A percentile compares a stretch with the other conserved stretches of the same genome.
Conservation (phyloP, 2,329 filamentous ascomycete genomes). For the Fusarium fracticaudum region DNA sequence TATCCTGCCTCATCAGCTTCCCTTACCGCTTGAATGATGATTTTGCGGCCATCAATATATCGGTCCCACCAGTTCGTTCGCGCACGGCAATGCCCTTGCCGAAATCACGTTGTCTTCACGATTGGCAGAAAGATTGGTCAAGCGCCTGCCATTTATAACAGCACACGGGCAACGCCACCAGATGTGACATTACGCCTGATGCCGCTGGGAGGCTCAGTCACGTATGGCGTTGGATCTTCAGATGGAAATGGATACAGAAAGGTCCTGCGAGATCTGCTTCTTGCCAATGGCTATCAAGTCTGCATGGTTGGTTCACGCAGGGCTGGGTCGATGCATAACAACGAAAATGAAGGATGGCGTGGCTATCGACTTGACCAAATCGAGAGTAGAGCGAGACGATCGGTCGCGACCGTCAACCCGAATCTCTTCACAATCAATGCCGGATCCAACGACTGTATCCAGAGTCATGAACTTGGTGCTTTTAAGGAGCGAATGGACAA, state of each 20-base stretch:
- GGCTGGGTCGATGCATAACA: background rate
- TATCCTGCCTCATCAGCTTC: fast-evolving
- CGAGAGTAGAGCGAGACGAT: background rate
- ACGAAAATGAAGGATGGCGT: background rate
- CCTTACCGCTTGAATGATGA: background rate
- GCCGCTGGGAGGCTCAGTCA: background rate
- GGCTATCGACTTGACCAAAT: background rate
- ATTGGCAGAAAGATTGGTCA: background rate
- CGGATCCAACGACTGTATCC: background rate
- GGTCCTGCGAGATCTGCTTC: background rate
- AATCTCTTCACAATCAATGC: background rate
- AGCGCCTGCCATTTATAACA: fast-evolving
- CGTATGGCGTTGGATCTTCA: background rate
- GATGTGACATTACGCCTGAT: background rate
- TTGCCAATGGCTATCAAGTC: background rate
- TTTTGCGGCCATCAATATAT: background rate
- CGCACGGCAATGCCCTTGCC: background rate
- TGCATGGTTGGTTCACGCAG: background rate
- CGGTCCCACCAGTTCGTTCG: fast-evolving
- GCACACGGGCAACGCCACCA: background rate
- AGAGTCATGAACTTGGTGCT: background rate
- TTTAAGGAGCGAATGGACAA: background rate
- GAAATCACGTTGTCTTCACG: too few species aligned
- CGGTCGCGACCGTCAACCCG: background rate
- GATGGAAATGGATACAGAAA: background rate